These are phyloP conservation scores for Otatea glauca DNA, from an alignment of 176 grass and related monocot genomes.

Conservation along the genomic window DNA sequence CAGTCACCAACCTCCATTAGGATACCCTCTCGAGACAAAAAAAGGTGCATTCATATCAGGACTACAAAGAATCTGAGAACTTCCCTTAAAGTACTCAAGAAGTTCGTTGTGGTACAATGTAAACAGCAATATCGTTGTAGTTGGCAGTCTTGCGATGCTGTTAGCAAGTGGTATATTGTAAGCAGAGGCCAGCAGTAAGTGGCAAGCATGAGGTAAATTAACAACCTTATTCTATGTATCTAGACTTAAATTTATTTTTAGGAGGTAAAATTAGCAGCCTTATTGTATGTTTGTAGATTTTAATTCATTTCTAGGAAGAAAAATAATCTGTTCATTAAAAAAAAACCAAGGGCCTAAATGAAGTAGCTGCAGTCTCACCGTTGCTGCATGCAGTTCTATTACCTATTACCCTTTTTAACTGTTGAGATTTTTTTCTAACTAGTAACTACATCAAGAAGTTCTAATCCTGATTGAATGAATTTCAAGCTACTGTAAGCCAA, in stretches of 20 bases:
- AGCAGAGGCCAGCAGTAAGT: constrained; percentile 14
- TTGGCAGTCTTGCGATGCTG: neutral
- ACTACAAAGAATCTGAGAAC: neutral
- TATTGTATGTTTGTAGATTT: constrained; percentile 17
- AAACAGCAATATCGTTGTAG: neutral
- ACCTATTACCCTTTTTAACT: neutral
- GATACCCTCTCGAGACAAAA: neutral
- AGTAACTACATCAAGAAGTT: constrained; percentile 27
- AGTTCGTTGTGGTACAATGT: neutral
- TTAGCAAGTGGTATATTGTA: neutral
- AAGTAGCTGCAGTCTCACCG: neutral
- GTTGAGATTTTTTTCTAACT: neutral
- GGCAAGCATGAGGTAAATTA: constrained; percentile 8
- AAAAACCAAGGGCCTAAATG: neutral
- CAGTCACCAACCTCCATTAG: neutral
- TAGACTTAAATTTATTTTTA: neutral
- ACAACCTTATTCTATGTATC: neutral
- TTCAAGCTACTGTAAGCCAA: constrained; percentile 2
- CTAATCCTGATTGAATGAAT: neutral
- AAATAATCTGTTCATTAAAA: neutral
- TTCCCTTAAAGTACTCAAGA: constrained; percentile 2
- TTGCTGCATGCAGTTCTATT: neutral
- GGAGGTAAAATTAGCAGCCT: neutral
- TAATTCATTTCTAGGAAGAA: neutral
- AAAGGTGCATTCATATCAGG: neutral